phyloP scores from a whole-genome alignment of 768 basidiomycete genomes.

The Phaffia australis region DNA sequence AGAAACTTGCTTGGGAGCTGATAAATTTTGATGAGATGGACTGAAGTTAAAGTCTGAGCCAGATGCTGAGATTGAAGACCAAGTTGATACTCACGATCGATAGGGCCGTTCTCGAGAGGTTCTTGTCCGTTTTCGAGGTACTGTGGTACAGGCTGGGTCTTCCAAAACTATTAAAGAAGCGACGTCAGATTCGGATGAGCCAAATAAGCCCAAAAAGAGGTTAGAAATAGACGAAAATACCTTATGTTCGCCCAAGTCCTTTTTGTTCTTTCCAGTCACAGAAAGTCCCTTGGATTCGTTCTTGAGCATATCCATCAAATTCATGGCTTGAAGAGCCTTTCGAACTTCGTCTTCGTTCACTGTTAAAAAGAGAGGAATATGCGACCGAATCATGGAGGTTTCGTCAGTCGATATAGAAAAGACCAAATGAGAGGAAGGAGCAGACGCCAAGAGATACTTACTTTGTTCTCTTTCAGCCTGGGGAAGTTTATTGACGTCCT shows the following conservation, averaged over 20 bases:
- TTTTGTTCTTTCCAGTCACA: slow-evolving; percentile 54
- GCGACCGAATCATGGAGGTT: too few relatives aligned
- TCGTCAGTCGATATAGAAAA: too few relatives aligned
- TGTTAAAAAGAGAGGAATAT: neutral
- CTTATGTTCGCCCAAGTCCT: slow-evolving; percentile 80
- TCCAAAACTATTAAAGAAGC: slow-evolving; percentile 61
- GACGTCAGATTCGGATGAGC: too few relatives aligned
- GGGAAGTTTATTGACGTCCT: slow-evolving; percentile 53
- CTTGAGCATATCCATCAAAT: slow-evolving; percentile 71
- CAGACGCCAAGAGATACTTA: neutral
- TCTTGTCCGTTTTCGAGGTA: slow-evolving; percentile 44
- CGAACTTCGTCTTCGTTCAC: slow-evolving; percentile 48
- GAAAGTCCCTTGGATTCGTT: slow-evolving; percentile 39
- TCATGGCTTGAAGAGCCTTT: slow-evolving; percentile 61
- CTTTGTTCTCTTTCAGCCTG: slow-evolving; percentile 45
- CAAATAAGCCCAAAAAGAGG: slow-evolving; percentile 34
- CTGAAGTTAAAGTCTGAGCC: neutral
- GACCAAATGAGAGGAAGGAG: neutral
- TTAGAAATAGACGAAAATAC: slow-evolving; percentile 40
- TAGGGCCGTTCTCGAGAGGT: slow-evolving; percentile 11
- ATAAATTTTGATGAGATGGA: slow-evolving; percentile 2
- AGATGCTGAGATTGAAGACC: slow-evolving; percentile 8
- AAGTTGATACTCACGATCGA: slow-evolving; percentile 1
- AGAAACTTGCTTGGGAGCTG: slow-evolving; percentile 53
- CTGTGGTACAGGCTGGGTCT: slow-evolving; percentile 93